Percentiles rank a stretch among this genome's conserved stretches.
phyloP scores from a whole-genome alignment of 768 basidiomycete species.

The Gloeophyllum trabeum region DNA sequence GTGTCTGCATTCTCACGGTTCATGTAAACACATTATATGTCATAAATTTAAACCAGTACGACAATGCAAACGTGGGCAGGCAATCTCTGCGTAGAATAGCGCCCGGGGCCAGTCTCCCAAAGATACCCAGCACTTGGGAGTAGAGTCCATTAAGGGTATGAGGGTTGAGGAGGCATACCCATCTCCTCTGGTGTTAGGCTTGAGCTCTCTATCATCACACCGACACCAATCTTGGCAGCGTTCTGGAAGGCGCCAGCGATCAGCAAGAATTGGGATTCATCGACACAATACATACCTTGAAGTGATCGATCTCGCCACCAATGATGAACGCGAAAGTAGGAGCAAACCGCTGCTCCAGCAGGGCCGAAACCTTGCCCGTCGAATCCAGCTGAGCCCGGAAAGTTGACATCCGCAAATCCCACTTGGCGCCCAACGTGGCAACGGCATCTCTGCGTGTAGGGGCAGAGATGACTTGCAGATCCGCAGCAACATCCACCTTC shows the following conservation, averaged over 20 bases:
- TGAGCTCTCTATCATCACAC: conserved; percentile 94
- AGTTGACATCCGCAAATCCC: conserved; percentile 86
- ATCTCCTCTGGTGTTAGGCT: conserved; percentile 77
- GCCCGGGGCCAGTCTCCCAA: background rate
- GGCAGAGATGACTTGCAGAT: conserved; percentile 73
- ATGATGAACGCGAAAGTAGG: conserved; percentile 93
- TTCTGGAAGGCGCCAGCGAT: conserved; percentile 37
- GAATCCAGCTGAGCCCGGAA: conserved; percentile 95
- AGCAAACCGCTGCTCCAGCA: conserved; percentile 92
- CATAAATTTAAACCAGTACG: too few relatives aligned
- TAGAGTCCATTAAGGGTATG: conserved; percentile 2
- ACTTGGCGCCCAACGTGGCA: conserved; percentile 92
- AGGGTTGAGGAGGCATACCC: conserved; percentile 20
- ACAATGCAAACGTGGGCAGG: too few relatives aligned
- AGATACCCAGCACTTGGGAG: background rate
- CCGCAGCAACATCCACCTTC: conserved; percentile 95
- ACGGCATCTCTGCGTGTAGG: conserved; percentile 81
- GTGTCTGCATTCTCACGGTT: too few relatives aligned
- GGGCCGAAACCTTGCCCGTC: conserved; percentile 87
- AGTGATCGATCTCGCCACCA: conserved; percentile 96
- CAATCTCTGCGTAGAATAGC: too few relatives aligned
- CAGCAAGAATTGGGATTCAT: background rate
- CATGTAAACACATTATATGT: too few relatives aligned
- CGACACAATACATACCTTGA: conserved; percentile 53
- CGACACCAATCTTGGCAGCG: conserved; percentile 88